Percentiles rank a stretch among this genome's conserved stretches.
Evolutionary conservation across 2,329 filamentous ascomycete species (phyloP).

Genomic region (Exserohilum turcica): DNA sequence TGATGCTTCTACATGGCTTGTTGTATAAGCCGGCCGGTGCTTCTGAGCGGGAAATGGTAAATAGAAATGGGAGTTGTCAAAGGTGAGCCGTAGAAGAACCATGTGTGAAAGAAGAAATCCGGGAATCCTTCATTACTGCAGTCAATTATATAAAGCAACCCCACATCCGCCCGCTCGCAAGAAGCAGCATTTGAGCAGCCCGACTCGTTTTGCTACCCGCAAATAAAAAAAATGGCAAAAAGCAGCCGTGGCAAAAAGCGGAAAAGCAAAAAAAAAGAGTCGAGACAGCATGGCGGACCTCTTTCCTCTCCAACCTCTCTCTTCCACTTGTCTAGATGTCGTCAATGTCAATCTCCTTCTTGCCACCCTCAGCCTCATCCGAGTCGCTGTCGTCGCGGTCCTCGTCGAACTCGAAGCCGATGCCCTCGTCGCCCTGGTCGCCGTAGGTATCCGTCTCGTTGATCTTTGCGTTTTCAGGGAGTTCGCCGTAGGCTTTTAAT

Average conservation of each 20-base stretch:
- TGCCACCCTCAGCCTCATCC: conserved; percentile 61
- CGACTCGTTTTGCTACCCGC: conserved; percentile 23
- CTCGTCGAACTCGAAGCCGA: conserved; percentile 98
- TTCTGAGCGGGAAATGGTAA: too few relatives aligned
- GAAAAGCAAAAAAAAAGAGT: conserved; percentile 19
- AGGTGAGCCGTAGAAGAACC: not conserved
- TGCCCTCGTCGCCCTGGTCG: conserved; percentile 88
- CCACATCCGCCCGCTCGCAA: conserved; percentile 46
- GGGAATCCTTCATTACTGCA: not conserved
- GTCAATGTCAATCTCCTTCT: conserved; percentile 91
- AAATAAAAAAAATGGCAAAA: conserved; percentile 17
- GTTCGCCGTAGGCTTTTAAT: conserved; percentile 95
- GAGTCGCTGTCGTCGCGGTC: conserved; percentile 68
- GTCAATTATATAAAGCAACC: not conserved
- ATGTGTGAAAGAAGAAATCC: not conserved
- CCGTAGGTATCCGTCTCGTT: conserved; percentile 97
- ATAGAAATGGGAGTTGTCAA: too few relatives aligned
- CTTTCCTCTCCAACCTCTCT: conserved; percentile 5
- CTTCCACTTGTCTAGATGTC: conserved; percentile 68
- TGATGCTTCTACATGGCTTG: not conserved
- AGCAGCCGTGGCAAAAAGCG: not conserved
- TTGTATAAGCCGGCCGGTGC: too few relatives aligned
- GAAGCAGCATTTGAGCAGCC: conserved; percentile 49
- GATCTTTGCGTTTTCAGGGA: conserved; percentile 98
- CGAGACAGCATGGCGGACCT: conserved; percentile 48